Conservation (phyloP, 2,329 filamentous ascomycete genomes). For the Chaetomium sp. region DNA sequence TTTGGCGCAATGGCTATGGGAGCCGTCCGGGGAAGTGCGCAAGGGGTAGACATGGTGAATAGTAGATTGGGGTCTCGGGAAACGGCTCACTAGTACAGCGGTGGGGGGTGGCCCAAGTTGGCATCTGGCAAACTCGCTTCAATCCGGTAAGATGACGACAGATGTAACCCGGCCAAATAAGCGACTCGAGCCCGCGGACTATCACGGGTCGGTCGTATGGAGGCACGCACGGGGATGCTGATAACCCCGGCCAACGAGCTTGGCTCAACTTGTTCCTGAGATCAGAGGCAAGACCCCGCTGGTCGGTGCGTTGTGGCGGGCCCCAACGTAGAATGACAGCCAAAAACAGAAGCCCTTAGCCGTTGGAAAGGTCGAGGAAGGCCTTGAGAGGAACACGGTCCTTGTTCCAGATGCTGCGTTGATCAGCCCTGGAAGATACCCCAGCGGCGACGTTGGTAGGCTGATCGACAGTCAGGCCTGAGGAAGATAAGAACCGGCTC, state of each 20-base stretch:
- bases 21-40: slow-evolving; percentile 52
- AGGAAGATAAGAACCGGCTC: slow-evolving; percentile 4
- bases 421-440: neutral
- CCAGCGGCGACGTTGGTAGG: neutral
- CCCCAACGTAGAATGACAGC: neutral
- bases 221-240: slow-evolving; percentile 1
- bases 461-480: slow-evolving; percentile 1
- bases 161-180: slow-evolving; percentile 9
- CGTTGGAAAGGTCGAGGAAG: slow-evolving; percentile 3
- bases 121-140: neutral
- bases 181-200: slow-evolving; percentile 11
- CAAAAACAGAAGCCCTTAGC: slow-evolving; percentile 6
- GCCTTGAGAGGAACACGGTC: slow-evolving; percentile 13
- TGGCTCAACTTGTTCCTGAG: neutral
- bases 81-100: neutral
- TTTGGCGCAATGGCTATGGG: slow-evolving; percentile 62
- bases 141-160: slow-evolving; percentile 3
- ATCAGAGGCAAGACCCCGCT: neutral
- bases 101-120: slow-evolving; percentile 11
- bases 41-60: slow-evolving; percentile 46
- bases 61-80: slow-evolving; percentile 23
- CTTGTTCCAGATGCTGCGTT: slow-evolving; percentile 1
- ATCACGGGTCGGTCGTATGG: slow-evolving; percentile 1
- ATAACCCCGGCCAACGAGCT: neutral
- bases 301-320: neutral